These are phyloP conservation scores for Nannochloris sp. DNA, from an alignment of 139 green algal species.

Conservation along the genomic window DNA sequence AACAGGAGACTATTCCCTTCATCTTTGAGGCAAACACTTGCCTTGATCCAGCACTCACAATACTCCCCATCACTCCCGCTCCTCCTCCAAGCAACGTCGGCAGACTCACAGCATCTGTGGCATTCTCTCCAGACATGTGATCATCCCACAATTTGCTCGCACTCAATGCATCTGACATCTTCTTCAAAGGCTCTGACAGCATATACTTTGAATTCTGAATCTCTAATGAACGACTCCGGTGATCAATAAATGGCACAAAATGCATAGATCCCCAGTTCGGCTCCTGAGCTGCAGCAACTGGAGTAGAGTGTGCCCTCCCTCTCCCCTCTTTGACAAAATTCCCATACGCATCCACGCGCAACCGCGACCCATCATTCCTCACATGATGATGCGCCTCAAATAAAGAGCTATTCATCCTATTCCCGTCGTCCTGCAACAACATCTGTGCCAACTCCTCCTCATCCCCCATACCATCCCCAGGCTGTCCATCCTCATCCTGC, in stretches of 20 bases:
- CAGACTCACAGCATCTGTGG: background rate
- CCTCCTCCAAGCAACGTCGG: background rate
- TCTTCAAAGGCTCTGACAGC: background rate
- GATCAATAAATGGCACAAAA: background rate
- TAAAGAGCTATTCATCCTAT: too few relatives aligned
- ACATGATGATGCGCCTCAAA: too few relatives aligned
- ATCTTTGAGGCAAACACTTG: background rate
- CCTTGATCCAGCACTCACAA: background rate
- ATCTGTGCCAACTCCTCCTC: too few relatives aligned
- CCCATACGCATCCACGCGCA: too few relatives aligned
- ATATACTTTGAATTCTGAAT: slow-evolving; percentile 4
- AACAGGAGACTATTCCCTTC: background rate
- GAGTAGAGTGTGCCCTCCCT: too few relatives aligned
- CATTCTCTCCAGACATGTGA: background rate
- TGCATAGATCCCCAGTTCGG: background rate
- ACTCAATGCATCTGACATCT: background rate
- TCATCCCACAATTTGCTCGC: background rate
- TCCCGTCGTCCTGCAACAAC: too few relatives aligned
- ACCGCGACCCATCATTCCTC: too few relatives aligned
- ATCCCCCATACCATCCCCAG: too few relatives aligned
- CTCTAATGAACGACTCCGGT: background rate
- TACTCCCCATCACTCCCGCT: background rate
- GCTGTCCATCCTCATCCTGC: too few relatives aligned
- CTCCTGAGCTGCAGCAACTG: background rate
- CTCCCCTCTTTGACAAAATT: too few relatives aligned